A percentile compares a stretch with the other conserved stretches of the same genome.
These are phyloP conservation scores for Boletus albobrunnescens DNA, from an alignment of 1,284 basidiomycete genomes.

Conservation along the genomic window DNA sequence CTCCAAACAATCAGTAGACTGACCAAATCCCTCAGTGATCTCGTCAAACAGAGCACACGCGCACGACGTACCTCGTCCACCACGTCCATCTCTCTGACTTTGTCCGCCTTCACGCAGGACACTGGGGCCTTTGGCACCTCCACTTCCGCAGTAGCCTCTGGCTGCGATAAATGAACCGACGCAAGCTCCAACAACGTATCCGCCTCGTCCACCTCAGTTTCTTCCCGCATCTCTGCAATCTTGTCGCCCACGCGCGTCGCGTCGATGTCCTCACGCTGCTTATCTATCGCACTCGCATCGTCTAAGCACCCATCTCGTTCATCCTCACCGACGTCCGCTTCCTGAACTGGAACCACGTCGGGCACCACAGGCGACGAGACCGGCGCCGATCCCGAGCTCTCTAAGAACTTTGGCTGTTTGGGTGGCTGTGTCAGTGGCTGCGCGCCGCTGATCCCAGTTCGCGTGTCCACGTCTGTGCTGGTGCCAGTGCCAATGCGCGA, in stretches of 20 bases:
- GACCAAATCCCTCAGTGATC: slow-evolving; percentile 3
- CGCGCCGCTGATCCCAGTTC: background rate
- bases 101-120: too few species aligned
- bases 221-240: background rate
- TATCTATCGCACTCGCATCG: background rate
- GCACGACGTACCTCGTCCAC: slow-evolving; percentile 12
- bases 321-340: background rate
- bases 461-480: background rate
- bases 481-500: background rate
- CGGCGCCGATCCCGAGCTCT: background rate
- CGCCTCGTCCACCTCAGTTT: slow-evolving; percentile 11
- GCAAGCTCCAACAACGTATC: slow-evolving; percentile 25
- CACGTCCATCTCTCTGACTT: background rate
- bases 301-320: background rate
- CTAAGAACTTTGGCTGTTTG: background rate
- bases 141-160: background rate
- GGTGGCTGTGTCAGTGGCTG: background rate
- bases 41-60: background rate
- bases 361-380: background rate
- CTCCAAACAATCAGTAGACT: background rate
- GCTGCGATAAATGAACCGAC: slow-evolving; percentile 23
- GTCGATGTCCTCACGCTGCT: background rate
- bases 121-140: background rate
- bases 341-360: background rate
- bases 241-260: background rate